Percentiles rank a stretch among this genome's conserved stretches.
Evolutionary conservation across 768 basidiomycete species (phyloP).

Genomic region (Rhodotorula sphaerocarpa): DNA sequence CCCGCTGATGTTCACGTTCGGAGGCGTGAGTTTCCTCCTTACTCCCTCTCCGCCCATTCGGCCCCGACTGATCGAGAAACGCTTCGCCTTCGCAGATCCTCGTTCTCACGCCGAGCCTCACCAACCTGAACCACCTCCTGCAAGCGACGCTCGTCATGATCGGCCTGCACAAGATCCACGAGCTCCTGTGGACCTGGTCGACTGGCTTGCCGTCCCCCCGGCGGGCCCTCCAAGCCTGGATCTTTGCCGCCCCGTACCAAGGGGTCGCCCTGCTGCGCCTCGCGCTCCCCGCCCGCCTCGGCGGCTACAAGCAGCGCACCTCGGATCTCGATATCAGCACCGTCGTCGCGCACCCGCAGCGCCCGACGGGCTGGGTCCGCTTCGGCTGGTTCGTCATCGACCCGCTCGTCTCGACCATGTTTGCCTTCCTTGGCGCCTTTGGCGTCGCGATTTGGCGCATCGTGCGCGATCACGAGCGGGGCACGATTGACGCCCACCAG

Average conservation of each 20-base stretch:
- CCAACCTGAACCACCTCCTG: constrained; percentile 24
- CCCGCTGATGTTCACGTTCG: constrained; percentile 34
- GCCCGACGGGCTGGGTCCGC: constrained; percentile 15
- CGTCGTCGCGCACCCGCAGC: constrained; percentile 15
- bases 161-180: constrained; percentile 25
- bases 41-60: not conserved
- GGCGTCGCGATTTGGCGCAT: constrained; percentile 31
- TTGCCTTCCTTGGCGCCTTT: constrained; percentile 23
- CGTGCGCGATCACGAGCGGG: constrained; percentile 22
- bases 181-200: constrained; percentile 26
- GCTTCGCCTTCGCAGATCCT: constrained; percentile 19
- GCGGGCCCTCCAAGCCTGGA: constrained; percentile 26
- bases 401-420: constrained; percentile 19
- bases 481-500: constrained; percentile 28
- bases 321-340: constrained; percentile 30
- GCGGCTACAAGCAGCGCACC: constrained; percentile 26
- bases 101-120: constrained; percentile 28
- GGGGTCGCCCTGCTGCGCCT: constrained; percentile 30
- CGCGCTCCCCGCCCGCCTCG: constrained; percentile 23
- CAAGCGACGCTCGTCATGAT: constrained; percentile 30
- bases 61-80: not conserved
- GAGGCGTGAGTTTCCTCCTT: constrained; percentile 23
- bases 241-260: constrained; percentile 34
- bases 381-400: constrained; percentile 21
- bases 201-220: constrained; percentile 27